Conservation (phyloP, 1,284 basidiomycete genomes). For the Amylostereum areolatum region DNA sequence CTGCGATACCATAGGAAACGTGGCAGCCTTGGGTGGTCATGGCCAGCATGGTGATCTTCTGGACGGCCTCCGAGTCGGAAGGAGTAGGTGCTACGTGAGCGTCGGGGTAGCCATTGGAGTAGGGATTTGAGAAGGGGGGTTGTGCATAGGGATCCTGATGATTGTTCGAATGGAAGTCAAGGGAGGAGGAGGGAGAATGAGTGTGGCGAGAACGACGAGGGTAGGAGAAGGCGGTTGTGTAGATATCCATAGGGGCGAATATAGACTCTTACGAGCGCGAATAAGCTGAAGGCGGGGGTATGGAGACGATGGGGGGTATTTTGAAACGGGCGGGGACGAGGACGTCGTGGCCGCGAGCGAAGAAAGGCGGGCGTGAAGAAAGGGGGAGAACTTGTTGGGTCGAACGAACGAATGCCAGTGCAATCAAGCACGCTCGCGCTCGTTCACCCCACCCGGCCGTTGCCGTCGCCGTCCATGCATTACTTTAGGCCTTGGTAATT, state of each 20-base stretch:
- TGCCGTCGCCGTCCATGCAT: too few relatives aligned
- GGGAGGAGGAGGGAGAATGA: slow-evolving; percentile 55
- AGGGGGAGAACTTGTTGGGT: too few relatives aligned
- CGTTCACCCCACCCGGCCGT: too few relatives aligned
- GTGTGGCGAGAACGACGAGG: slow-evolving; percentile 69
- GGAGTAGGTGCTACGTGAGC: slow-evolving; percentile 28
- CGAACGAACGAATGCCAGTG: too few relatives aligned
- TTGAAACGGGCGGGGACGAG: neutral
- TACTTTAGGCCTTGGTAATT: too few relatives aligned
- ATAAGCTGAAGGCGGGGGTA: slow-evolving; percentile 20
- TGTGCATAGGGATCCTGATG: slow-evolving; percentile 37
- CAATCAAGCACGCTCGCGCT: too few relatives aligned
- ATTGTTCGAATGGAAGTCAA: slow-evolving; percentile 48
- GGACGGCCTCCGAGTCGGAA: slow-evolving; percentile 67
- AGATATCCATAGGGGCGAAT: slow-evolving; percentile 72
- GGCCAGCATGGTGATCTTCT: slow-evolving; percentile 76
- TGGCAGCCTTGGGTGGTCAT: slow-evolving; percentile 79
- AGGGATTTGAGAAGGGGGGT: slow-evolving; percentile 33
- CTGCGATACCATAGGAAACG: slow-evolving; percentile 71
- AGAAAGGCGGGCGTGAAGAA: too few relatives aligned
- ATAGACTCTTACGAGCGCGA: slow-evolving; percentile 9
- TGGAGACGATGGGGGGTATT: slow-evolving; percentile 20
- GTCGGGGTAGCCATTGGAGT: slow-evolving; percentile 28
- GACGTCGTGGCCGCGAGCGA: too few relatives aligned
- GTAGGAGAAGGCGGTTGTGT: slow-evolving; percentile 87